These are phyloP conservation scores for Gossypium turneri DNA, from an alignment of 345 rosid genomes.

Conservation along the genomic window DNA sequence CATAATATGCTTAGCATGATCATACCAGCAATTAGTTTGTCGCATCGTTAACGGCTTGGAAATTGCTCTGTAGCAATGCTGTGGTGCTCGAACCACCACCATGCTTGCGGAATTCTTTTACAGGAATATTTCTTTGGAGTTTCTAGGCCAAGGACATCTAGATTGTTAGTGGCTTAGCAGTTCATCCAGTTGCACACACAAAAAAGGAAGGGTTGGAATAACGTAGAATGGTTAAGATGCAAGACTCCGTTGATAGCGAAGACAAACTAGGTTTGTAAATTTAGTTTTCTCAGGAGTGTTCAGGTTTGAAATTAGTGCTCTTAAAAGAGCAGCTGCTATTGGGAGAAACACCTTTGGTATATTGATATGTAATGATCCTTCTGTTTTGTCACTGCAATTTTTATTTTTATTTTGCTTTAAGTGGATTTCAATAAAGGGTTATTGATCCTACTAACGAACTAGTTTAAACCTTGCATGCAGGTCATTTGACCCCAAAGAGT, in stretches of 20 bases:
- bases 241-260: background rate
- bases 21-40: background rate
- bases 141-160: no score
- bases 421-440: background rate
- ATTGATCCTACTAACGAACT: background rate
- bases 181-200: no score
- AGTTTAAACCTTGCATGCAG: constrained; percentile 41
- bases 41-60: background rate
- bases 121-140: no score
- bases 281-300: background rate
- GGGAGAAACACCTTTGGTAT: background rate
- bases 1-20: background rate
- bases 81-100: no score
- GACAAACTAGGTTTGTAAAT: background rate
- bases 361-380: background rate
- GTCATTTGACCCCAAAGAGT: constrained; percentile 86
- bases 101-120: no score
- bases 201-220: background rate
- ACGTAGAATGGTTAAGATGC: background rate
- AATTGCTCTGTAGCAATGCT: background rate
- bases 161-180: no score
- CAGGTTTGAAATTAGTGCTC: background rate
- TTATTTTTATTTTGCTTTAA: background rate
- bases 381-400: no score
- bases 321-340: background rate